These are phyloP conservation scores for Cercospora sojina DNA, from an alignment of 2,329 filamentous ascomycete species.

Conservation along the genomic window DNA sequence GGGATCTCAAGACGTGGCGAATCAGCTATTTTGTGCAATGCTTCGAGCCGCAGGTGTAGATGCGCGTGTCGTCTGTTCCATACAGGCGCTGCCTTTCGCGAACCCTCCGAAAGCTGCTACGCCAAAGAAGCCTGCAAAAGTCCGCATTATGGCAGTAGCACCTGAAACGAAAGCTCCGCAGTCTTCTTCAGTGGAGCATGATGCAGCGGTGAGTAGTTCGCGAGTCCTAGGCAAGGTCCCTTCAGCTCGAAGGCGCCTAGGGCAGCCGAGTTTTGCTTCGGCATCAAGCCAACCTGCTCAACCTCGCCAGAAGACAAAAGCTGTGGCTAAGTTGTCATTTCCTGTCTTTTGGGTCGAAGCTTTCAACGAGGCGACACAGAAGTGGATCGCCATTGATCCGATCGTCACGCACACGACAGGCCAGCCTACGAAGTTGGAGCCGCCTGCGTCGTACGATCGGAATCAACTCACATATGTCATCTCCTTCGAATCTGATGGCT, in stretches of 20 bases:
- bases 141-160: slow-evolving; percentile 38
- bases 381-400: slow-evolving; percentile 87
- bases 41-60: slow-evolving; percentile 80
- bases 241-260: slow-evolving; percentile 36
- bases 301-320: slow-evolving; percentile 39
- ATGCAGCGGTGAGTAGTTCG: slow-evolving; percentile 26
- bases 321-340: slow-evolving; percentile 67
- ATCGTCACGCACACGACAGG: slow-evolving; percentile 77
- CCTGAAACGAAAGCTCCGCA: slow-evolving; percentile 19
- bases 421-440: slow-evolving; percentile 75
- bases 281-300: slow-evolving; percentile 6
- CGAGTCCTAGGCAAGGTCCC: slow-evolving; percentile 30
- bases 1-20: slow-evolving; percentile 85
- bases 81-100: slow-evolving; percentile 76
- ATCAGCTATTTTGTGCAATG: slow-evolving; percentile 86
- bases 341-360: slow-evolving; percentile 95
- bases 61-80: slow-evolving; percentile 80
- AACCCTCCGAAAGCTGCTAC: slow-evolving; percentile 48
- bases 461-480: slow-evolving; percentile 83
- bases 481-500: slow-evolving; percentile 77
- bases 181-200: slow-evolving; percentile 28
- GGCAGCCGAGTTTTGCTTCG: slow-evolving; percentile 33
- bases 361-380: slow-evolving; percentile 80
- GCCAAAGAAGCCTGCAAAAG: slow-evolving; percentile 42
- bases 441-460: slow-evolving; percentile 71